Evolutionary conservation across 1,139 yeast species (phyloP).

Genomic region (Lodderomyces orthopsilosis): DNA sequence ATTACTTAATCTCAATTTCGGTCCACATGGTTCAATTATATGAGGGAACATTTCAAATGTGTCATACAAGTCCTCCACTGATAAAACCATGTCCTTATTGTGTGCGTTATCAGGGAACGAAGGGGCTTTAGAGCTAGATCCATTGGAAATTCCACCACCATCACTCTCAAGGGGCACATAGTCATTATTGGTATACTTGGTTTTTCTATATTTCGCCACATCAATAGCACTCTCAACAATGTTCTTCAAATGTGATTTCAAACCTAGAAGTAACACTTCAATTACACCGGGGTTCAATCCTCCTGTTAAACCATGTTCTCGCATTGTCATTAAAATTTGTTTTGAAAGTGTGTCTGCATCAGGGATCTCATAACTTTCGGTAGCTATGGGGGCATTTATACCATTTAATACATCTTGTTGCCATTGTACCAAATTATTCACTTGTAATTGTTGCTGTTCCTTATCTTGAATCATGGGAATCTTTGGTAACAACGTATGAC

Average conservation of each 20-base stretch:
- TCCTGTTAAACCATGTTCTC: slow-evolving; percentile 92
- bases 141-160: background rate
- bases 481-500: slow-evolving; percentile 83
- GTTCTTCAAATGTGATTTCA: slow-evolving; percentile 75
- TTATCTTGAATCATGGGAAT: slow-evolving; percentile 75
- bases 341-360: slow-evolving; percentile 69
- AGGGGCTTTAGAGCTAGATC: background rate
- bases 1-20: slow-evolving; percentile 49
- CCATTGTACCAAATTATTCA: slow-evolving; percentile 72
- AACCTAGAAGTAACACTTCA: slow-evolving; percentile 73
- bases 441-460: slow-evolving; percentile 48
- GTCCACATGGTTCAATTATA: slow-evolving; percentile 65
- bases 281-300: slow-evolving; percentile 69
- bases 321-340: slow-evolving; percentile 76
- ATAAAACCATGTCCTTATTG: slow-evolving; percentile 36
- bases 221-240: slow-evolving; percentile 76
- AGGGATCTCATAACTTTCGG: slow-evolving; percentile 80
- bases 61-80: slow-evolving; percentile 65
- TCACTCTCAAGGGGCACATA: slow-evolving; percentile 17
- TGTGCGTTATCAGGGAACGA: slow-evolving; percentile 1
- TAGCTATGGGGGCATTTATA: slow-evolving; percentile 77
- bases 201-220: slow-evolving; percentile 58
- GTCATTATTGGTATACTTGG: slow-evolving; percentile 50
- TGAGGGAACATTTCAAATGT: slow-evolving; percentile 65
- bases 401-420: slow-evolving; percentile 91